Evolutionary conservation across 2,329 filamentous ascomycete genomes (phyloP).

Genomic region (Elsinoe australis): DNA sequence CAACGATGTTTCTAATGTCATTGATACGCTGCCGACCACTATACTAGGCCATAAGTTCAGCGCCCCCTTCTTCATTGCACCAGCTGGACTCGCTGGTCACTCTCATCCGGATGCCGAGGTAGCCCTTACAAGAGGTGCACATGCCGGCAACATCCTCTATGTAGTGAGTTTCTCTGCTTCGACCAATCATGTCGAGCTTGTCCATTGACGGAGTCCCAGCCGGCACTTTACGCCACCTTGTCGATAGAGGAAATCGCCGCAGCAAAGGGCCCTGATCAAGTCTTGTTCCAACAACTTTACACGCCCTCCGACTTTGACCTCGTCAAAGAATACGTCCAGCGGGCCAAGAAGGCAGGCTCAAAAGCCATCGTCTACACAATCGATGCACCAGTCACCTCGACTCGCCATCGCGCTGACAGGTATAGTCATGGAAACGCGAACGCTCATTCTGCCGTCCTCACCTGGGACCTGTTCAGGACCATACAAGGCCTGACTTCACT

Average conservation of each 20-base stretch:
- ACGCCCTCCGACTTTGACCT: slow-evolving; percentile 31
- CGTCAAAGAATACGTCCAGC: no score
- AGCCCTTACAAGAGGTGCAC: slow-evolving; percentile 45
- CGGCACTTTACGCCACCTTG: background rate
- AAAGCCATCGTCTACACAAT: slow-evolving; percentile 37
- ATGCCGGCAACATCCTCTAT: slow-evolving; percentile 43
- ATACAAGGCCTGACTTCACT: background rate
- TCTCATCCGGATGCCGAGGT: slow-evolving; percentile 64
- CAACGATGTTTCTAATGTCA: slow-evolving; percentile 22
- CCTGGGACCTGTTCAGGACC: background rate
- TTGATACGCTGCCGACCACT: slow-evolving; percentile 49
- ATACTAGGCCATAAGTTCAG: slow-evolving; percentile 80
- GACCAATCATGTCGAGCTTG: slow-evolving; percentile 31
- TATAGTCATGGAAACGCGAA: no score
- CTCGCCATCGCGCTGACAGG: background rate
- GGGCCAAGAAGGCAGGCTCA: no score
- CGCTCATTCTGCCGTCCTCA: background rate
- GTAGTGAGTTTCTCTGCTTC: slow-evolving; percentile 34
- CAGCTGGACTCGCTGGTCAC: slow-evolving; percentile 85
- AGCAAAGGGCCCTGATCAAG: slow-evolving; percentile 34
- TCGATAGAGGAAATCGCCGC: slow-evolving; percentile 23
- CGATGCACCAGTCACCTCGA: slow-evolving; percentile 21
- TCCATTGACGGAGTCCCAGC: slow-evolving; percentile 26
- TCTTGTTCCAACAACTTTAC: slow-evolving; percentile 38
- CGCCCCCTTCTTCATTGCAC: slow-evolving; percentile 88